Conservation (phyloP, 1,284 basidiomycete genomes). For the Xerocomus minutiporus region DNA sequence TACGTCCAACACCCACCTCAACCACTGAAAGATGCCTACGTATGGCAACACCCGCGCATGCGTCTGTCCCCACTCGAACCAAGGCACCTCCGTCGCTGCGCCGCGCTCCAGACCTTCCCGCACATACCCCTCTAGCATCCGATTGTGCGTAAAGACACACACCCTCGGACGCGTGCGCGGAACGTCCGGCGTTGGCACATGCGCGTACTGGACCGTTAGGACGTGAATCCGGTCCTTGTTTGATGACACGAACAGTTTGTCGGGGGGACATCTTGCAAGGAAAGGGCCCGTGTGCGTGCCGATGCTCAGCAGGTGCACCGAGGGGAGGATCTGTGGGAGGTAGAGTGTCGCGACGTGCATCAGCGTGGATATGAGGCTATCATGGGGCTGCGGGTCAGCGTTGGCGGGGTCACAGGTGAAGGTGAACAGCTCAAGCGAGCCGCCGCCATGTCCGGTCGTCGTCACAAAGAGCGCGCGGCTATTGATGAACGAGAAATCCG, state of each 20-base stretch:
- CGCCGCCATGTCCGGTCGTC: conserved; percentile 20
- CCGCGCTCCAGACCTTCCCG: not conserved
- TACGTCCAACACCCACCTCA: conserved; percentile 28
- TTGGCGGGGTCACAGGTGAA: conserved; percentile 18
- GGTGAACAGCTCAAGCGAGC: conserved; percentile 41
- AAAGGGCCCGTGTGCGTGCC: conserved; percentile 37
- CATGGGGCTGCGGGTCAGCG: not conserved
- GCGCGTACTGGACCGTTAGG: conserved; percentile 37
- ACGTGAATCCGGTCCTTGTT: conserved; percentile 43
- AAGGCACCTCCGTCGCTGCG: conserved; percentile 25
- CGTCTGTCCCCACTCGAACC: conserved; percentile 45
- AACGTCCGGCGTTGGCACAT: not conserved
- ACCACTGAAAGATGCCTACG: conserved; percentile 33
- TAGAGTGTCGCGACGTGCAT: conserved; percentile 31
- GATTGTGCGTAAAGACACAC: conserved; percentile 38
- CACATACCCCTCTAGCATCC: conserved; percentile 33
- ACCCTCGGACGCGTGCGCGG: conserved; percentile 15
- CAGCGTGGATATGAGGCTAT: conserved; percentile 1
- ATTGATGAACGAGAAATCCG: conserved; percentile 48
- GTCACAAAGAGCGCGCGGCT: conserved; percentile 44
- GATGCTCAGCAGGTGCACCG: conserved; percentile 18
- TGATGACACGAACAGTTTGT: conserved; percentile 36
- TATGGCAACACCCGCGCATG: conserved; percentile 39
- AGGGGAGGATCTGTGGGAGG: conserved; percentile 30
- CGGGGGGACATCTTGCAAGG: conserved; percentile 30